Evolutionary conservation across 1,139 yeast species (phyloP), one percentile per base, ranked within the genome.

Genomic region (Protomyces pachydermus): DNA sequence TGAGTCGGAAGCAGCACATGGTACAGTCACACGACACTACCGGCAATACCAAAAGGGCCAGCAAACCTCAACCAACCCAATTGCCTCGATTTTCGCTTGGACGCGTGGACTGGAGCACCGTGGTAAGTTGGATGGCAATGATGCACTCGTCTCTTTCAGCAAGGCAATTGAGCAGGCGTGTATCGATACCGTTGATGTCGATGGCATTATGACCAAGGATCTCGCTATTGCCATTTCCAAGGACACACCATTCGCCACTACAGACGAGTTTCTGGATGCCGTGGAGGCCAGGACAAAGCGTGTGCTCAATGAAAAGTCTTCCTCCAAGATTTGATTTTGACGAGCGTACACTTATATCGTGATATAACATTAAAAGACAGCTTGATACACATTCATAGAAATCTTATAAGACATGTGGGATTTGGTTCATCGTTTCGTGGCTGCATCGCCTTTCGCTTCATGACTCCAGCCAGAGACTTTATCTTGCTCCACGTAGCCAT

Each of bases 21-120:
- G 97, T 67, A 91, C 98, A 52, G 97, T 91, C 70, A 91, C 97
- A 66, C 88, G 98, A 79, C 98, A 91, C 76, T 91, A 81, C 80
- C 86, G 97, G 80, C 95, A 87, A 78, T 88, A 89, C 77, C 97
- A 91, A 78, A 87, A 87, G 77, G 97, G 97, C 71, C 88, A 90
- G 76, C 97, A 91, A 79, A 91, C 98, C 39, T 90, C 97, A n/a
- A 91, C 98, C 69, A 91, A 91, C 80, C 91, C 97, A 53, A 91
- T 91, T 77, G 98, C 98, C n/a, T 90, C 97, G 35, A 91, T 91
- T 72, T 91, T 86, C 72, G 98, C 98, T 51, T 91, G 98, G 98
- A 83, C 96, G 60, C 85, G 96, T 75, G 98, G 97, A 72, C 76
- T 91, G 66, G 84, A 84, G 70, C 95, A 88, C 80, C 88, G 98